These are phyloP conservation scores for Pseudodiploospora longispora DNA, from an alignment of 2,329 filamentous ascomycete genomes.

Conservation along the genomic window DNA sequence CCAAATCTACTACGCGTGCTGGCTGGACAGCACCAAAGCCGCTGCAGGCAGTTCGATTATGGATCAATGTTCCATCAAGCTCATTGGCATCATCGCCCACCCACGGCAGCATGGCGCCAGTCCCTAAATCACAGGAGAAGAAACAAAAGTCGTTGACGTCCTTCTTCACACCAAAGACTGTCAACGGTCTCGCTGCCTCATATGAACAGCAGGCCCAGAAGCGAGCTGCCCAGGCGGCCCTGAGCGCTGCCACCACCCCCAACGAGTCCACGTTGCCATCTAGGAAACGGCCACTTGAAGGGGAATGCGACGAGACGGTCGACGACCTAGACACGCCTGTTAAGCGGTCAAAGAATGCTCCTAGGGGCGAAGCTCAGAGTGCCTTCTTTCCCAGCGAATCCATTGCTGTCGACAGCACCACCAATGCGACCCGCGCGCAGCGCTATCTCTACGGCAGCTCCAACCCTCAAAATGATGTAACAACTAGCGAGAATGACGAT, in stretches of 20 bases:
- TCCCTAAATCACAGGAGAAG: constrained; percentile 39
- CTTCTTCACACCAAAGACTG: constrained; percentile 65
- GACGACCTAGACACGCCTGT: constrained; percentile 13
- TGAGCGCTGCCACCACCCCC: constrained; percentile 12
- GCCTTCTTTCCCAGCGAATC: constrained; percentile 21
- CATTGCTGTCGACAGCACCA: neutral
- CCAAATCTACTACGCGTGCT: constrained; percentile 3
- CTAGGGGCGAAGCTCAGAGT: constrained; percentile 19
- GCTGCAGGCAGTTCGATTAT: no score
- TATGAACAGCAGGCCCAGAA: constrained; percentile 24
- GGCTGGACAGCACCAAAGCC: no score
- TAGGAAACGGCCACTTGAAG: constrained; percentile 45
- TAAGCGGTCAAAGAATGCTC: neutral
- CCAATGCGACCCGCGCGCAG: constrained; percentile 34
- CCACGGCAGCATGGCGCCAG: constrained; percentile 22
- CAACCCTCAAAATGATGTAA: constrained; percentile 29
- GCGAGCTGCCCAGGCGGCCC: constrained; percentile 10
- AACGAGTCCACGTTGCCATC: constrained; percentile 21
- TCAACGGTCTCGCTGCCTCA: constrained; percentile 35
- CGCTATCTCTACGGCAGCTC: constrained; percentile 43
- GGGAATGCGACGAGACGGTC: constrained; percentile 37
- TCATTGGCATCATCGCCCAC: neutral
- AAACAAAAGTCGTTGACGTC: constrained; percentile 79
- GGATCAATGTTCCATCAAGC: neutral
- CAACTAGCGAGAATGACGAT: constrained; percentile 33